Base-by-base conservation (phyloP, 257 asterid species). In the Solanum rostratum region DNA sequence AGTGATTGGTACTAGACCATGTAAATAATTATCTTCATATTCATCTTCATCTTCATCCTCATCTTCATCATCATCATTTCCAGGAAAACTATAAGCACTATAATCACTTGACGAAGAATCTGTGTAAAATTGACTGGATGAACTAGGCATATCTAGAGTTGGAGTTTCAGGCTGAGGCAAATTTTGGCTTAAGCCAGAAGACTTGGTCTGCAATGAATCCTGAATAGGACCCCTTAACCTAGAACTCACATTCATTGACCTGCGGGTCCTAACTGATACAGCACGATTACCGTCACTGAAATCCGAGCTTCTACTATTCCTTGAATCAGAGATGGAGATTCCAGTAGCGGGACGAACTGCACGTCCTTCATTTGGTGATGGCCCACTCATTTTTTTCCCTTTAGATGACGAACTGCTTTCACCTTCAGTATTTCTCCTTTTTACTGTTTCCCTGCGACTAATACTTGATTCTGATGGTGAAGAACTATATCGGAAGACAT, bases 381-480 rank as follows among this genome's bases (percentile, higher is more conserved):
- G 57, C 15, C 81, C 84, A 15, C 60, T 80, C 15, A 33, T 79
- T 88, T 85, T 84, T 81, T 90, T 90, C 82, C 91, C 95, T 85
- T 86, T 76, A 60, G 69, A 70, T 70, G 95, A 86, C 7, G 84
- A 86, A 82, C 94, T 90, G 86, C 90, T 92, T 87, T 91, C 97
- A 76, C 91, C 90, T 87, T 87, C 97, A 3, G 90, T 84, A 73
- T 84, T 87, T 87, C 90, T 90, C 86, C 85, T 93, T 86, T 84
- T 93, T 73, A 86, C 63, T 16, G 82, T 78, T 12, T 78, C 82
- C 82, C 65, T 78, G 50, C 65, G n/a, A 50, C 46, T 71, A 55
- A 86, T 57, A 46, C 88, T 91, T 19, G 95, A 74, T 78, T 91
- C 90, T 43, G 85, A 88, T 18, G 88, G 60, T 10, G 63, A 78